Conservation (phyloP, 108 stramenopile species). For the Skeletonema grethae region DNA sequence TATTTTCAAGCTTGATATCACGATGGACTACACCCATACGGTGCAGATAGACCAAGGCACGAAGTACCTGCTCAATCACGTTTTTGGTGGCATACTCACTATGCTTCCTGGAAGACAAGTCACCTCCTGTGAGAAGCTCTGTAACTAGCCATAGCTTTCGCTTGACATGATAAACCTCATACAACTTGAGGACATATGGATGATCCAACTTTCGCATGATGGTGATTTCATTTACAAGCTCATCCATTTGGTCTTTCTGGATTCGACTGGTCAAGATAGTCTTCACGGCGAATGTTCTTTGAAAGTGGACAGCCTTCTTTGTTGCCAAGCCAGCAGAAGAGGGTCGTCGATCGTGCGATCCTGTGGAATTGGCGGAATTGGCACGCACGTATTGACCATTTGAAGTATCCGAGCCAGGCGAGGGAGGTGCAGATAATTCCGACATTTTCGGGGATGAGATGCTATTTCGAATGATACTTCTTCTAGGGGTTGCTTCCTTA, state of each 20-base stretch:
- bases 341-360: background rate
- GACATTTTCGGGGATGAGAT: background rate
- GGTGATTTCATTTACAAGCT: constrained; percentile 57
- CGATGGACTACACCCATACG: constrained; percentile 65
- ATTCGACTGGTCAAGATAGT: constrained; percentile 55
- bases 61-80: constrained; percentile 64
- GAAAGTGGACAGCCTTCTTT: constrained; percentile 51
- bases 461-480: background rate
- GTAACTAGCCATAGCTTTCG: constrained; percentile 73
- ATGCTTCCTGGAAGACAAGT: constrained; percentile 70
- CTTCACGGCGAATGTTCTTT: constrained; percentile 54
- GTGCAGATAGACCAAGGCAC: constrained; percentile 74
- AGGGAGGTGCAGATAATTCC: background rate
- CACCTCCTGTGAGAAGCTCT: constrained; percentile 72
- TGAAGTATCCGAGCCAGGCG: background rate
- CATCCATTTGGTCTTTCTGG: constrained; percentile 44
- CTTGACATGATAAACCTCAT: constrained; percentile 68
- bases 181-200: constrained; percentile 81
- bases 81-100: constrained; percentile 60
- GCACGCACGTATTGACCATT: background rate
- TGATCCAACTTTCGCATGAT: constrained; percentile 70
- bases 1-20: constrained; percentile 84
- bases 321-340: background rate
- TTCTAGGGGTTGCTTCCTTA: background rate
- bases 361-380: background rate